These are phyloP conservation scores for Trichoderma hamatum DNA, from an alignment of 2,329 filamentous ascomycete genomes.

Conservation along the genomic window DNA sequence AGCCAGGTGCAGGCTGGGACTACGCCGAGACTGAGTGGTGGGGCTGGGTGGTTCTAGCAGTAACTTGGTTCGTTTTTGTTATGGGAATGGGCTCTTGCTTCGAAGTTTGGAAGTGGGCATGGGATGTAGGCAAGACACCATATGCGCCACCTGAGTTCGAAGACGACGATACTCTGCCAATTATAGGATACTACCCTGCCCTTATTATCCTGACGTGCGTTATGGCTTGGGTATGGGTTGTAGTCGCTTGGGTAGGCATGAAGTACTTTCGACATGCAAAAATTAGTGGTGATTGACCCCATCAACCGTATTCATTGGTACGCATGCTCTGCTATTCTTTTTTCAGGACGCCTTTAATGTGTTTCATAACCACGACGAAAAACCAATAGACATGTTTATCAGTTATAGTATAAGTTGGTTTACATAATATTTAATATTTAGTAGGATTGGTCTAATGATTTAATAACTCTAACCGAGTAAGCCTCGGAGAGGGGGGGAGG, in stretches of 20 bases:
- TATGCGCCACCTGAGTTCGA: slow-evolving; percentile 95
- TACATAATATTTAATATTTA: neutral
- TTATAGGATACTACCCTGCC: slow-evolving; percentile 95
- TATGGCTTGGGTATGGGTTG: slow-evolving; percentile 99
- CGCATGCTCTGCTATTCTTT: neutral
- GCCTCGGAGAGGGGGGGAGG: neutral
- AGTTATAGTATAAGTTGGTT: neutral
- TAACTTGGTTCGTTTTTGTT: slow-evolving; percentile 96
- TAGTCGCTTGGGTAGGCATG: slow-evolving; percentile 98
- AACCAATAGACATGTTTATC: neutral
- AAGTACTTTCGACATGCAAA: slow-evolving; percentile 99
- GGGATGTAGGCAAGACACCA: slow-evolving; percentile 95
- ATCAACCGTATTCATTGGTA: neutral
- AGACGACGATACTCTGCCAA: slow-evolving; percentile 90
- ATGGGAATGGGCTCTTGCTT: slow-evolving; percentile 95
- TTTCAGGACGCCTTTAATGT: no score
- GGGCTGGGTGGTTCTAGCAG: slow-evolving; percentile 90
- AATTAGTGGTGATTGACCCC: slow-evolving; percentile 64
- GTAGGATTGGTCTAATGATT: neutral
- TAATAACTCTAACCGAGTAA: neutral
- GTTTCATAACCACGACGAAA: neutral
- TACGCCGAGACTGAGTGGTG: slow-evolving; percentile 96
- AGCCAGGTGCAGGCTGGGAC: slow-evolving; percentile 69
- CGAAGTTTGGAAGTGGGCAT: slow-evolving; percentile 97
- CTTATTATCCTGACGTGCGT: slow-evolving; percentile 90